phyloP scores from a whole-genome alignment of 1,139 yeast species.

The Starmera stellimalicola region DNA sequence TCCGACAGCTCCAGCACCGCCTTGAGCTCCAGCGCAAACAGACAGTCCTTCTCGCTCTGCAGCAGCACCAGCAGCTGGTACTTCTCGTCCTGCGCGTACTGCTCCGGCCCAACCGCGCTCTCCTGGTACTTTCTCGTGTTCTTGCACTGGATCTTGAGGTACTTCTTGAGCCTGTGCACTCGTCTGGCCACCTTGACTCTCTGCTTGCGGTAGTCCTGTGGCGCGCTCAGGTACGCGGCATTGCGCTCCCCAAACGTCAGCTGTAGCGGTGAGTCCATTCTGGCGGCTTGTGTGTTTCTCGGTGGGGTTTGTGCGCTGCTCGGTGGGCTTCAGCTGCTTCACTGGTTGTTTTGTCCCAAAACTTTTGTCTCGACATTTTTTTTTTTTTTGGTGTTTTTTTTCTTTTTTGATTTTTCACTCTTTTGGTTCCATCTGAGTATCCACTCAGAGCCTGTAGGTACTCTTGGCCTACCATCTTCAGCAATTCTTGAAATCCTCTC shows the following conservation, averaged over 20 bases:
- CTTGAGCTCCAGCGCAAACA: conserved; percentile 60
- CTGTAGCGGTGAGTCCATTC: conserved; percentile 25
- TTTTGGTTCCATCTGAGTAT: too few species aligned
- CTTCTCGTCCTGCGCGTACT: conserved; percentile 35
- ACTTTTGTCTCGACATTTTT: too few species aligned
- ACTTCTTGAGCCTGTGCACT: conserved; percentile 47
- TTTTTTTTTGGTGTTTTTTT: too few species aligned
- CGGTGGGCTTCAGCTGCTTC: too few species aligned
- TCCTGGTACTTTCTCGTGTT: conserved; percentile 46
- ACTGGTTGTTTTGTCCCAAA: too few species aligned
- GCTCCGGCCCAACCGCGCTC: conserved; percentile 37
- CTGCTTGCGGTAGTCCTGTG: conserved; percentile 40
- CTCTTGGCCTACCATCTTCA: too few species aligned
- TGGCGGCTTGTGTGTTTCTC: too few species aligned
- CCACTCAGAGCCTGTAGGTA: too few species aligned
- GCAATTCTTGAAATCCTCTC: too few species aligned
- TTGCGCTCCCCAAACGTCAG: conserved; percentile 39
- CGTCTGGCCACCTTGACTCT: conserved; percentile 36
- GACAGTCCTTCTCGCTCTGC: conserved; percentile 59
- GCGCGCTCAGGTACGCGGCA: conserved; percentile 38
- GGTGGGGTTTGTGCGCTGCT: too few species aligned
- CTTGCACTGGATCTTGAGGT: conserved; percentile 44
- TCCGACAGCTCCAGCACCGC: conserved; percentile 39
- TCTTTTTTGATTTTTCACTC: too few species aligned
- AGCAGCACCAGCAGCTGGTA: conserved; percentile 42